These are phyloP conservation scores for Typha latifolia DNA, from an alignment of 176 grass and related monocot species.

Conservation along the genomic window DNA sequence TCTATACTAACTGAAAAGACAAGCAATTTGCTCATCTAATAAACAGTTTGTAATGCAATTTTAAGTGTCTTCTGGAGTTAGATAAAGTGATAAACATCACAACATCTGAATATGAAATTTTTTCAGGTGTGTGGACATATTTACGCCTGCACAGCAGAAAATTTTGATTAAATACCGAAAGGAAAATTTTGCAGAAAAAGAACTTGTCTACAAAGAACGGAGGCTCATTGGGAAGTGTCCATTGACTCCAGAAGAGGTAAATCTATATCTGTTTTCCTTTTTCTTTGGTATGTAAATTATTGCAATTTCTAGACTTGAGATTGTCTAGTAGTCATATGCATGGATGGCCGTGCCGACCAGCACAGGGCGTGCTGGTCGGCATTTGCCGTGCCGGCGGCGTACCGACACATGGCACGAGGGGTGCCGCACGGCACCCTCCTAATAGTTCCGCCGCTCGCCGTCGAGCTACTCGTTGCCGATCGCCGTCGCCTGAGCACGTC, in stretches of 20 bases:
- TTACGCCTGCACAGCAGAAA: slow-evolving; percentile 69
- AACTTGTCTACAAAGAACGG: slow-evolving; percentile 62
- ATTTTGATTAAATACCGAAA: slow-evolving; percentile 76
- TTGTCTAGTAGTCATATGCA: too few species aligned
- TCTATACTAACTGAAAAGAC: not conserved
- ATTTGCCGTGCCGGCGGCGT: too few species aligned
- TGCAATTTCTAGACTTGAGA: not conserved
- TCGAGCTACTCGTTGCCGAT: too few species aligned
- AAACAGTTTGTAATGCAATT: not conserved
- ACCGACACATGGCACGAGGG: too few species aligned
- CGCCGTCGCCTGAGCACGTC: too few species aligned
- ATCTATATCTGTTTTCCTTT: not conserved
- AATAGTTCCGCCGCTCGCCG: too few species aligned
- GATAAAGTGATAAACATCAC: not conserved
- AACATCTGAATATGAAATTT: not conserved
- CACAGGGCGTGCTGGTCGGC: too few species aligned
- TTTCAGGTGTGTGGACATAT: slow-evolving; percentile 89
- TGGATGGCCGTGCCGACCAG: too few species aligned
- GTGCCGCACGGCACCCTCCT: not conserved
- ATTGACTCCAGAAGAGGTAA: slow-evolving; percentile 98
- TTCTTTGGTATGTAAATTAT: not conserved
- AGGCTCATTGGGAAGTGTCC: slow-evolving; percentile 85
- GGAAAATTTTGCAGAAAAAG: slow-evolving; percentile 66
- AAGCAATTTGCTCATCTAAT: not conserved
- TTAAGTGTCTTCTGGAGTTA: not conserved